A percentile compares a stretch with the other conserved stretches of the same genome.
These are phyloP conservation scores for Blastobotrys serpentis DNA, from an alignment of 1,139 yeast genomes.

Conservation along the genomic window DNA sequence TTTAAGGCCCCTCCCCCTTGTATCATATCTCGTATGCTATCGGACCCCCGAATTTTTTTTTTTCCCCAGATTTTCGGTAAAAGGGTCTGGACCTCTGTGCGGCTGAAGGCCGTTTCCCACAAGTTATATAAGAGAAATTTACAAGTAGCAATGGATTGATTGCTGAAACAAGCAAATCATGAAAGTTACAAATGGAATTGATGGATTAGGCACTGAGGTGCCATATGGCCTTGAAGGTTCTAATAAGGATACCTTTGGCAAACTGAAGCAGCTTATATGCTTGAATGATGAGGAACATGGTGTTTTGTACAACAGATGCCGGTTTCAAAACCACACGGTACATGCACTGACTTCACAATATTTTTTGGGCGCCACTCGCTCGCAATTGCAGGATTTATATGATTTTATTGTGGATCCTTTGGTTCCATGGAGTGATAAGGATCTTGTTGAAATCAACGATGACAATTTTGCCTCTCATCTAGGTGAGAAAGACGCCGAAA, in stretches of 20 bases:
- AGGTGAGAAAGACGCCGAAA: constrained; percentile 33
- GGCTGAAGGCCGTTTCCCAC: too few relatives aligned
- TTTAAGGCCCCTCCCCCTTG: too few relatives aligned
- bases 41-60: too few relatives aligned
- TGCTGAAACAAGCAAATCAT: not conserved
- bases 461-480: constrained; percentile 35
- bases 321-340: constrained; percentile 36
- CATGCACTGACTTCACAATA: constrained; percentile 29
- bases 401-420: constrained; percentile 24
- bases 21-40: too few relatives aligned
- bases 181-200: not conserved
- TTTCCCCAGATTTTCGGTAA: too few relatives aligned
- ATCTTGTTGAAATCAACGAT: constrained; percentile 36
- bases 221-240: constrained; percentile 19
- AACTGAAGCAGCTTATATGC: constrained; percentile 30
- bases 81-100: too few relatives aligned
- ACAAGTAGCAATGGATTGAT: too few relatives aligned
- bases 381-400: constrained; percentile 28
- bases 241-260: constrained; percentile 22
- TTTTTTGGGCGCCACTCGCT: constrained; percentile 27
- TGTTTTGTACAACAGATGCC: constrained; percentile 31
- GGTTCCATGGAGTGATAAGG: constrained; percentile 36
- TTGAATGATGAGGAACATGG: constrained; percentile 35
- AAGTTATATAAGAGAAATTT: too few relatives aligned
- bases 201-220: not conserved